Evolutionary conservation across 2,329 filamentous ascomycete species (phyloP), one percentile per base, ranked within the genome.

Genomic region (Aspergillus cejpii): DNA sequence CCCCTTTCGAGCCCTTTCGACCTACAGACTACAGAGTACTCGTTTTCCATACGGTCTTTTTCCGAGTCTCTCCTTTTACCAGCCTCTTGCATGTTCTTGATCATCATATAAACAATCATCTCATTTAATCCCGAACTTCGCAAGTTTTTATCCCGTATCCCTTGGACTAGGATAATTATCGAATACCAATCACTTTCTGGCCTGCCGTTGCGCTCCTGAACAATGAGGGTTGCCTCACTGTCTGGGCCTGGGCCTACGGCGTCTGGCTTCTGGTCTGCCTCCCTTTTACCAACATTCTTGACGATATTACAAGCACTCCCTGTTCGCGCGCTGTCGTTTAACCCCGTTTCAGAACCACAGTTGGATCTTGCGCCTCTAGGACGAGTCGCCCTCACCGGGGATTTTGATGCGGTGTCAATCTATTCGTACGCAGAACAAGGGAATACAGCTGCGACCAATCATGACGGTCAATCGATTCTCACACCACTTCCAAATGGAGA

Each of bases 361-460:
- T 50, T 98, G 62, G 85, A 94, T 62, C 77, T 95, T 47, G 79
- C 77, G 21, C 73, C 81, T 45, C 74, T 98, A 27, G 92, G 92
- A 46, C 81, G 85, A 57, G 83, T 96, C 54, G 89, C 86, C 43
- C 76, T 98, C 47, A 85, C 82, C 1, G 92, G 92, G 57, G 84
- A 96, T 68, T 98, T 95, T 64, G 81, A 87, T 59, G 87, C 89
- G 43, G 85, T 97, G 58, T 96, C 92, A 10, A 73, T 96, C 29
- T 97, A 92, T 71, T 75, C 90, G 62, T 97, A 83, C 59, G 75
- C 84, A 59, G 87, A 85, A 51, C 91, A 98, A 65, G 83, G 75
- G 47, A 80, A 91, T 43, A 52, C 57, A 23, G 50, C 54, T 10
- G 43, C 80, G 57, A 81, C 71, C 58, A 79, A 77, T 47, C 89